Percentiles rank a stretch among this genome's conserved stretches.
These are phyloP conservation scores for Clonostachys sp. DNA, from an alignment of 2,329 filamentous ascomycete species.

Conservation along the genomic window DNA sequence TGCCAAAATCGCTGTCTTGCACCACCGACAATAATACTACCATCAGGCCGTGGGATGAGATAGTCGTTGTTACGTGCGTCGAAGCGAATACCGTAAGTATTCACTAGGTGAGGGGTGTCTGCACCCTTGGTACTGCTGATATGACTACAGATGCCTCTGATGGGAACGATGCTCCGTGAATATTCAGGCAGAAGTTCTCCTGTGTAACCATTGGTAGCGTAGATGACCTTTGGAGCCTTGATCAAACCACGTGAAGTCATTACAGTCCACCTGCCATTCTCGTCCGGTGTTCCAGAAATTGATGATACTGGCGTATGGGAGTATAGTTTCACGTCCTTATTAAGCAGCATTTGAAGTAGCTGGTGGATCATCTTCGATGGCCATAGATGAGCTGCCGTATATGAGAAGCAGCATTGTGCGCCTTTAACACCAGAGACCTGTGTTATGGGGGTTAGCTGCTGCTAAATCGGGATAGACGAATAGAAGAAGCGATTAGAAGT, in stretches of 20 bases:
- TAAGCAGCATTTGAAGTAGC: slow-evolving; percentile 4
- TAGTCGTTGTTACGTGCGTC: slow-evolving; percentile 21
- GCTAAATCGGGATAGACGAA: background rate
- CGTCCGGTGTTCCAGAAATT: background rate
- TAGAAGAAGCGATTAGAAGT: background rate
- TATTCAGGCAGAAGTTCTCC: background rate
- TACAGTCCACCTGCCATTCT: background rate
- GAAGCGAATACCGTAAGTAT: slow-evolving; percentile 15
- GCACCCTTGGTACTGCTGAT: no score
- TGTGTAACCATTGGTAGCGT: background rate
- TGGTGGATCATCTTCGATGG: slow-evolving; percentile 8
- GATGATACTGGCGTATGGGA: background rate
- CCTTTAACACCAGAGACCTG: slow-evolving; percentile 17
- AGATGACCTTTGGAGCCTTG: background rate
- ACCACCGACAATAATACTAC: slow-evolving; percentile 24
- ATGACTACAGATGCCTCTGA: slow-evolving; percentile 54
- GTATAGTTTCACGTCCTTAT: slow-evolving; percentile 1
- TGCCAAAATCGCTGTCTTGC: slow-evolving; percentile 19
- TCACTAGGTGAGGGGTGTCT: slow-evolving; percentile 14
- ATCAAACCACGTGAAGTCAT: background rate
- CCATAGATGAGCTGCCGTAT: slow-evolving; percentile 10
- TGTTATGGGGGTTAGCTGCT: background rate
- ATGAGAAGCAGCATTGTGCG: slow-evolving; percentile 8
- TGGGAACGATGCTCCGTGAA: slow-evolving; percentile 1
- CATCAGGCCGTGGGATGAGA: slow-evolving; percentile 35